Evolutionary conservation across 2,329 filamentous ascomycete genomes (phyloP), one percentile per base, ranked within the genome.

Genomic region (Scolecobasidium constrictum): DNA sequence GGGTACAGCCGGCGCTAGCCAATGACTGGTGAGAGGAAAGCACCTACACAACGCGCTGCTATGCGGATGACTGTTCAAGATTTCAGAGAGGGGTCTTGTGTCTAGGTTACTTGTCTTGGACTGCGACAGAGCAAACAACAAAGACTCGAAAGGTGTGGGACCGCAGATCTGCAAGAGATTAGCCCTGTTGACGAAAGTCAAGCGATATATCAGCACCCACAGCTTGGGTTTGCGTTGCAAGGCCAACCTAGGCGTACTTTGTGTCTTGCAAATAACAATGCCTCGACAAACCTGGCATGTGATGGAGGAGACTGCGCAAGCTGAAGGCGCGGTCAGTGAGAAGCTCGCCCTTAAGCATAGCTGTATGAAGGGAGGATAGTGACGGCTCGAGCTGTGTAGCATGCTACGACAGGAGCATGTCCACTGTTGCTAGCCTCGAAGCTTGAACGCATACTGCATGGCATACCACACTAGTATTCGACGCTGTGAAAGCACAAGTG

Each of bases 91-190:
- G n/a, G 9, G 9, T 31, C n/a, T 31, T n/a, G 12, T 36, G 7
- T 17, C 7, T n/a, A n/a, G 26, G 9, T 31, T n/a, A 31, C 26
- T n/a, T 31, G n/a, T 31, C 26, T 31, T 31, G 26, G 26, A 31
- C 9, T 9, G n/a, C 26, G 26, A 31, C 26, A 31, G n/a, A n/a
- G 9, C 26, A 31, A 31, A 31, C 26, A 31, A 31, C 9, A n/a
- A 31, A n/a, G 26, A 31, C 26, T 31, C 26, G 26, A 31, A 31
- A 31, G 26, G 26, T 31, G 9, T 42, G n/a, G 19, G 33, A 37
- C 40, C 20, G 13, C 21, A 15, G 33, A 42, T 42, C 40, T 42
- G 40, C 40, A 20, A 17, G 18, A 42, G 40, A 42, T 42, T 36
- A 42, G 19, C 40, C 40, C 13, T 5, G 13, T 42, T 18, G 11